Conservation (phyloP, 176 grass and related monocot genomes). For the Aegilops umbellulata region DNA sequence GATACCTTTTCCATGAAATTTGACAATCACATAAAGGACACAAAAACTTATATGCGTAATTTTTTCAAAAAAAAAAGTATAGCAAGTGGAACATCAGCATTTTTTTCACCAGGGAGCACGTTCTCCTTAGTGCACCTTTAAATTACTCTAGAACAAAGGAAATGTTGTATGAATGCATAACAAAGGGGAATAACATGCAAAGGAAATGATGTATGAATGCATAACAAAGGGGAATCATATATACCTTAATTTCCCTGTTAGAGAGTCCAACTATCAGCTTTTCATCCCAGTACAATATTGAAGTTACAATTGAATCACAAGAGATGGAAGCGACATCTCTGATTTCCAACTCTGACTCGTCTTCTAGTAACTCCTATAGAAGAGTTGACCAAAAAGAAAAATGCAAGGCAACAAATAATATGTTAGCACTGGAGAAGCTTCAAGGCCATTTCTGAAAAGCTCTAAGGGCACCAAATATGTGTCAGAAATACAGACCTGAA, state of each 20-base stretch:
- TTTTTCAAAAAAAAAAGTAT: not conserved
- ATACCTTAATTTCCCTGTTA: slow-evolving; percentile 89
- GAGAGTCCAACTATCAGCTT: slow-evolving; percentile 77
- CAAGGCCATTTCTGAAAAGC: not conserved
- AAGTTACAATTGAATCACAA: slow-evolving; percentile 79
- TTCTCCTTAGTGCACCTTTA: not conserved
- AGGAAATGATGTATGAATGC: not conserved
- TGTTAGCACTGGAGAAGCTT: slow-evolving; percentile 1
- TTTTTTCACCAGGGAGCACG: not conserved
- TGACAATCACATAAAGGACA: not conserved
- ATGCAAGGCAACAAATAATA: not conserved
- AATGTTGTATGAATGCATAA: not conserved
- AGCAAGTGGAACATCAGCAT: not conserved
- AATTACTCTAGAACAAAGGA: not conserved
- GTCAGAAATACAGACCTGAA: slow-evolving; percentile 50
- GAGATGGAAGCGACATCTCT: slow-evolving; percentile 63
- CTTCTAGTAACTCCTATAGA: slow-evolving; percentile 59
- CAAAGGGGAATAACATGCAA: not conserved
- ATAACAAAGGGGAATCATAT: not conserved
- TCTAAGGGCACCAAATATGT: not conserved
- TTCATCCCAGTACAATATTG: slow-evolving; percentile 59
- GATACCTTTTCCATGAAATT: not conserved
- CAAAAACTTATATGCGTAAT: not conserved
- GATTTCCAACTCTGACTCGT: slow-evolving; percentile 67
- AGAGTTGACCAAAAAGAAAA: not conserved